Base-by-base conservation (phyloP, 495 filamentous ascomycete species). In the Clohesyomyces aquaticus region DNA sequence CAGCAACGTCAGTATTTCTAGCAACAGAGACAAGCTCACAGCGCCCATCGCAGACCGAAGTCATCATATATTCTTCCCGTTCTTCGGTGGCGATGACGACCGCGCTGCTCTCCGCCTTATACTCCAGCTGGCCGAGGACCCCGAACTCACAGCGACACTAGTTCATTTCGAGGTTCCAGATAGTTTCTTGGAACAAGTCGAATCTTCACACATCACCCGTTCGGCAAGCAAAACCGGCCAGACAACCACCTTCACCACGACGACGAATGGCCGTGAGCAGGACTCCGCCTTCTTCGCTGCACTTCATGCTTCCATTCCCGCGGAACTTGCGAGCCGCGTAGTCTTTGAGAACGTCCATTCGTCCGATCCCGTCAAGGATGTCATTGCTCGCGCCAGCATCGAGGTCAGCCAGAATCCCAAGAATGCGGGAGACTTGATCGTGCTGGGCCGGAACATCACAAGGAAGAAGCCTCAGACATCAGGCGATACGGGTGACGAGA, bases 51-150 rank as follows among this genome's bases (percentile, higher is more conserved):
- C 75, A 12, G 82, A 90, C 65, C 88, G 85, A 55, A 86, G 84
- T 27, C 93, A 96, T 71, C 92, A 96, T 66, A 80, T 98, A 64
- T 91, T 95, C 68, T 78, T 96, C 53, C 91, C 91, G 1, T 97
- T 89, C 76, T 86, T 96, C 60, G 94, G 94, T 45, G 91, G 92
- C 3, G 73, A 79, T 1, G 94, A 98, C 73, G 93, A 96, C 72
- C 85, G 83, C n/a, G 82, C 86, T 45, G 91, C 92, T 0, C 79
- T 96, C 0, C 80, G 87, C 4, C 83, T 97, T 29, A 86, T 94
- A 4, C 80, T 97, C 16, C 93, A 95, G 65, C 78, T 97, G 0
- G 88, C 85, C 0, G 83, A 85, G 67, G 92, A 91, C 66, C 80
- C 82, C 12, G 85, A 91, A 41, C 85, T 96, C 41, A 91, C 90